Evolutionary conservation across 176 grass and related monocot genomes (phyloP).

Genomic region (Puya raimondii): DNA sequence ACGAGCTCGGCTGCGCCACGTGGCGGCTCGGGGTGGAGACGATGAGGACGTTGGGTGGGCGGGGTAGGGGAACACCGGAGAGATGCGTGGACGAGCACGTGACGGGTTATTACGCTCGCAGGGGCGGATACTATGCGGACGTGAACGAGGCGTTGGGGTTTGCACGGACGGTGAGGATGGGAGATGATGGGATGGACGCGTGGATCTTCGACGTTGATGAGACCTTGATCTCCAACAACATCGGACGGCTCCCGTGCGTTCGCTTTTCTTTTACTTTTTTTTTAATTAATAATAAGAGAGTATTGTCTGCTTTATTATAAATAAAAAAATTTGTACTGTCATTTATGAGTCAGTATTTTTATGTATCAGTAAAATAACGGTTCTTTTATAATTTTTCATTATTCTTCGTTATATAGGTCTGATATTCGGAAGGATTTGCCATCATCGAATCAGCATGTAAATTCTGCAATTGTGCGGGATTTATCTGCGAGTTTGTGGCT

Average conservation of each 20-base stretch:
- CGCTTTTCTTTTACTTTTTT: not conserved
- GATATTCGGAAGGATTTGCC: not conserved
- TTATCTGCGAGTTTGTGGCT: not conserved
- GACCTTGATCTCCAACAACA: constrained; percentile 51
- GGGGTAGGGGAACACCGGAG: constrained; percentile 20
- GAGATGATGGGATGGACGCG: constrained; percentile 14
- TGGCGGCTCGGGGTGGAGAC: constrained; percentile 61
- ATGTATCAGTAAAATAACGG: not conserved
- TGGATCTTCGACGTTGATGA: constrained; percentile 93
- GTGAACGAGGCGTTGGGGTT: constrained; percentile 47
- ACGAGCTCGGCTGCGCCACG: constrained; percentile 37
- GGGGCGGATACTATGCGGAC: constrained; percentile 43
- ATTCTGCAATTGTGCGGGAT: not conserved
- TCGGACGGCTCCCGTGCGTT: not conserved
- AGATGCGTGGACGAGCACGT: constrained; percentile 38
- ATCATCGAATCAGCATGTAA: not conserved
- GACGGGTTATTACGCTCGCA: constrained; percentile 32
- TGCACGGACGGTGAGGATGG: constrained; percentile 16
- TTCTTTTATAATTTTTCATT: not conserved
- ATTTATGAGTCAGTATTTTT: not conserved
- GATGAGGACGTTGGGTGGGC: constrained; percentile 39
- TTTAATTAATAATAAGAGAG: too few species aligned
- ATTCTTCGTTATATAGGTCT: not conserved
- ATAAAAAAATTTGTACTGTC: not conserved
- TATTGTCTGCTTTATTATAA: too few species aligned